Base-by-base conservation (phyloP, 495 filamentous ascomycete species). In the Umbilicaria muhlenbergii region DNA sequence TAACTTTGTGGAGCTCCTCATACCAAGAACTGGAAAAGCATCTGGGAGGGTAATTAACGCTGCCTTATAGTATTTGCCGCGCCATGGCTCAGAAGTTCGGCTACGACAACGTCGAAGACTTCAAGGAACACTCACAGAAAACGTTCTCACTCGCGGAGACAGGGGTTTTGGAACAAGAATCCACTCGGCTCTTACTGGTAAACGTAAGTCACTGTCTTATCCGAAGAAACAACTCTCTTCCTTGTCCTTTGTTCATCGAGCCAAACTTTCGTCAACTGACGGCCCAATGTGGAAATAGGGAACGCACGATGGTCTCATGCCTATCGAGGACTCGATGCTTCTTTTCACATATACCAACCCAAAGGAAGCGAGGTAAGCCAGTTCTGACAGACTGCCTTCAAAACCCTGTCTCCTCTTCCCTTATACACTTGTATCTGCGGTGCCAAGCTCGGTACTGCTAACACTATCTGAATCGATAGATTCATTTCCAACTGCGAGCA, bases 111-210 rank as follows among this genome's bases (percentile, higher is more conserved):
- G 62, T 74, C 0, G 70, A 77, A 46, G 70, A 70, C 36, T 83
- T 81, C 58, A 67, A 70, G 51, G 59, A 67, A 37, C 66, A 74
- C 3, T 77, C 68, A 17, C 70, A 74, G 58, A 68, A 70, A 55
- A 82, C 75, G 66, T 87, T 85, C 61, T 85, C 80, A 24, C 59
- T 89, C 12, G 59, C 86, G 0, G 73, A 83, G 51, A 77, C 73
- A 32, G 81, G 82, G 7, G 74, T 84, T 37, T 52, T 86, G 17
- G 62, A 80, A 46, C 65, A 65, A 60, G 69, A 71, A 14, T 80
- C 74, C 43, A 71, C 77, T 14, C 62, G 77, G 36, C 55, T 87
- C 43, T 54, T 87, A 32, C 56, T 85, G 36, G 63, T 86, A 41
- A 87, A 87, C 55, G 77, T 79, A 57, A 36, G 71, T 53, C 12